Evolutionary conservation across 139 green algal genomes (phyloP).

Genomic region (Axilococcus clingmanii): DNA sequence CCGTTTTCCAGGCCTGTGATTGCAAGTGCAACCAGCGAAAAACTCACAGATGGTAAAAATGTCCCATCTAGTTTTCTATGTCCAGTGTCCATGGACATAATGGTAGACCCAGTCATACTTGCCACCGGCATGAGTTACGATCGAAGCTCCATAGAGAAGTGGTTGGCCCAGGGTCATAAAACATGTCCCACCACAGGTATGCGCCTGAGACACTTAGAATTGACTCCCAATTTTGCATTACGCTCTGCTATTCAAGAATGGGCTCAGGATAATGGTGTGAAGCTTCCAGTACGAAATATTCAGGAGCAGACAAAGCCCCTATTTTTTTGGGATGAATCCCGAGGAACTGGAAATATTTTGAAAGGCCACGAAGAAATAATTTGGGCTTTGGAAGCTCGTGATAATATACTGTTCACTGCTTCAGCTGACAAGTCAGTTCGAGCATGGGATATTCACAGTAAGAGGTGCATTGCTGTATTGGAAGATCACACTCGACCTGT

Average conservation of each 20-base stretch:
- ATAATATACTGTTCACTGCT: slow-evolving; percentile 63
- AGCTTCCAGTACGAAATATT: slow-evolving; percentile 28
- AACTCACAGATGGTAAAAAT: neutral
- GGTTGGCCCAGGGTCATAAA: slow-evolving; percentile 74
- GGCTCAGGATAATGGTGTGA: slow-evolving; percentile 48
- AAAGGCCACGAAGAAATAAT: slow-evolving; percentile 92
- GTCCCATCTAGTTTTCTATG: slow-evolving; percentile 57
- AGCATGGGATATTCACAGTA: slow-evolving; percentile 69
- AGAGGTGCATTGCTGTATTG: slow-evolving; percentile 57
- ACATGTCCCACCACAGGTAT: slow-evolving; percentile 87
- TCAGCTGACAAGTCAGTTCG: slow-evolving; percentile 88
- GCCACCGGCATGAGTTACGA: slow-evolving; percentile 93
- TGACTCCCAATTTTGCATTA: slow-evolving; percentile 87
- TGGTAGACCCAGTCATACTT: slow-evolving; percentile 87
- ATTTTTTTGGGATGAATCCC: slow-evolving; percentile 46
- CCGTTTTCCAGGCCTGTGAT: too few relatives aligned
- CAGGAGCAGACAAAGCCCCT: slow-evolving; percentile 11
- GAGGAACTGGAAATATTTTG: slow-evolving; percentile 57
- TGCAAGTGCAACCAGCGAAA: too few relatives aligned
- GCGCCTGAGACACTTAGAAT: slow-evolving; percentile 77
- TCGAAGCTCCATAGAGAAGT: slow-evolving; percentile 70
- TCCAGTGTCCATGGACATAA: slow-evolving; percentile 86
- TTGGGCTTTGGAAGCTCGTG: slow-evolving; percentile 79
- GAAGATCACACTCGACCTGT: slow-evolving; percentile 86
- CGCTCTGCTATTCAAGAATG: slow-evolving; percentile 82